Percentiles rank a stretch among this genome's conserved stretches.
phyloP scores from a whole-genome alignment of 192 early-diverging fungal species.

The Backusella circina region DNA sequence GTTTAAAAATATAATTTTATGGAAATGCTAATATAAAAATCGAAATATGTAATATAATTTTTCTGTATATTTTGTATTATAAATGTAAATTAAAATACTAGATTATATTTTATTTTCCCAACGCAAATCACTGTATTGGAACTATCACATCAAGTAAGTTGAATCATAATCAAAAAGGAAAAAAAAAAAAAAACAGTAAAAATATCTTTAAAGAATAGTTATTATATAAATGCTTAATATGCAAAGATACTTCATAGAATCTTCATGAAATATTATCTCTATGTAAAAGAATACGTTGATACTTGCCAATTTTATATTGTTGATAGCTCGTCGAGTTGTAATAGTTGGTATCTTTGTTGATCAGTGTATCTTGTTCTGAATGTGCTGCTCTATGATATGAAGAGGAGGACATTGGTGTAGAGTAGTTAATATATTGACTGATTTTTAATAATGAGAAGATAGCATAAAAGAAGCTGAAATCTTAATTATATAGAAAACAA shows the following conservation, averaged over 20 bases:
- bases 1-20: too few relatives aligned
- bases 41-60: too few relatives aligned
- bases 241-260: neutral
- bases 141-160: too few relatives aligned
- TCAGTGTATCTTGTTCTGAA: conserved; percentile 3
- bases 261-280: neutral
- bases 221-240: neutral
- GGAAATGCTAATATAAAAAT: too few relatives aligned
- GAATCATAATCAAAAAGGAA: neutral
- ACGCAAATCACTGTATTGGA: too few relatives aligned
- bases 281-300: neutral
- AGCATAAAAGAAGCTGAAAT: neutral
- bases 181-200: neutral
- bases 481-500: neutral
- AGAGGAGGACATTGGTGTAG: neutral
- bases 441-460: too few relatives aligned
- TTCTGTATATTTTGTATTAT: too few relatives aligned
- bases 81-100: too few relatives aligned
- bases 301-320: neutral
- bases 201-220: neutral
- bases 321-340: neutral
- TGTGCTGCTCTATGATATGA: neutral
- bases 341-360: neutral
- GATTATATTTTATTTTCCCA: too few relatives aligned
- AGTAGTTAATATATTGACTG: neutral